Evolutionary conservation across 2,329 filamentous ascomycete genomes (phyloP).

Genomic region (Penicillium rolfsii): DNA sequence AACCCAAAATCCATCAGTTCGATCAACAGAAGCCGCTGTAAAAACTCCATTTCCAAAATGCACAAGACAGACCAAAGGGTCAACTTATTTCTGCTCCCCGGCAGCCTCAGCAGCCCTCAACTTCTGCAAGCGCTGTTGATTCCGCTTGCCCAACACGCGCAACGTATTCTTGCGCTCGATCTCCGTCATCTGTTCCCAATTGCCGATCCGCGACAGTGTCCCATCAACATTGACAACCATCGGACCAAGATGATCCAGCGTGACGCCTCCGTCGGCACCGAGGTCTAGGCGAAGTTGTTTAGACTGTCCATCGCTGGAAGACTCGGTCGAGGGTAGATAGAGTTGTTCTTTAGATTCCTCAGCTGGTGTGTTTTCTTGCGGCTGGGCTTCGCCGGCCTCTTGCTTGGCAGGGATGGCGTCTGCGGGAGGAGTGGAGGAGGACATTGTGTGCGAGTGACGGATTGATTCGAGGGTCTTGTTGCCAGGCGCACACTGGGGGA

Average conservation of each 20-base stretch:
- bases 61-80: background rate
- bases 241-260: constrained; percentile 70
- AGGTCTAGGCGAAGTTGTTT: constrained; percentile 83
- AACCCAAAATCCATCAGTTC: background rate
- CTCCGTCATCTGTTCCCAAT: constrained; percentile 73
- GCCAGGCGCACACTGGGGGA: constrained; percentile 33
- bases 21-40: constrained; percentile 8
- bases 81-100: background rate
- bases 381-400: constrained; percentile 16
- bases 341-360: constrained; percentile 21
- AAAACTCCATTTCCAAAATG: constrained; percentile 7
- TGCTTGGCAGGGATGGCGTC: constrained; percentile 3
- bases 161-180: constrained; percentile 69
- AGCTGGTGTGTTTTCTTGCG: constrained; percentile 14
- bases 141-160: constrained; percentile 68
- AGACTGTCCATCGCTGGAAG: constrained; percentile 71
- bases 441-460: constrained; percentile 30
- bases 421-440: constrained; percentile 8
- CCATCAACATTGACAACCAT: constrained; percentile 75
- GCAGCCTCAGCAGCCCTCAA: constrained; percentile 47
- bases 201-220: constrained; percentile 69
- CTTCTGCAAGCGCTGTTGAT: constrained; percentile 63
- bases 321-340: constrained; percentile 73
- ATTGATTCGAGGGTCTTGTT: constrained; percentile 19
- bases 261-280: constrained; percentile 48